Percentiles rank a stretch among this genome's conserved stretches.
Conservation (phyloP, 2,329 filamentous ascomycete genomes). For the Pseudocercospora fuligena region DNA sequence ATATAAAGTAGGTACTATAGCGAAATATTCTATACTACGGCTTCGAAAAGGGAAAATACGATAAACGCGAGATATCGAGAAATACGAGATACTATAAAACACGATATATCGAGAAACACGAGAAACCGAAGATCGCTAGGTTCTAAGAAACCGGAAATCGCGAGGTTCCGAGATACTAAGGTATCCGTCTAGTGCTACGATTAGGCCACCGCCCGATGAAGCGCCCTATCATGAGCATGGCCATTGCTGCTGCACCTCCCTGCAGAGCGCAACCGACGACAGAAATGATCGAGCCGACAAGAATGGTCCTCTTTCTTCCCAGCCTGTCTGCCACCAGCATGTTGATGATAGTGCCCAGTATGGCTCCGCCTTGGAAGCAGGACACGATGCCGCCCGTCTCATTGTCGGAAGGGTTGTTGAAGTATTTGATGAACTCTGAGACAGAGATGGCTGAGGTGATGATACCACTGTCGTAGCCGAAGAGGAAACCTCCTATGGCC, state of each 20-base stretch:
- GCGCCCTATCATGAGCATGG: constrained; percentile 39
- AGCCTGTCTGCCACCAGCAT: constrained; percentile 29
- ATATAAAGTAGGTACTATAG: too few species aligned
- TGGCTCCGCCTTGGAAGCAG: constrained; percentile 45
- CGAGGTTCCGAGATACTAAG: too few species aligned
- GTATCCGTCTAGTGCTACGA: too few species aligned
- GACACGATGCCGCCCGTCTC: constrained; percentile 43
- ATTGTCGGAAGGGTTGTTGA: constrained; percentile 35
- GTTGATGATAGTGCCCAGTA: constrained; percentile 31
- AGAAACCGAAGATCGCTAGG: too few species aligned
- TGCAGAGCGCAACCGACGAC: constrained; percentile 35
- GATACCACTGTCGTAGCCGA: constrained; percentile 41
- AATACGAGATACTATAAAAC: too few species aligned
- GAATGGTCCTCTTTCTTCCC: constrained; percentile 33
- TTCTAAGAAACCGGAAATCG: too few species aligned
- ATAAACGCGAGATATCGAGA: too few species aligned
- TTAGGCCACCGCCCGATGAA: too few species aligned
- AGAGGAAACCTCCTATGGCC: constrained; percentile 15
- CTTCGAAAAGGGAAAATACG: too few species aligned
- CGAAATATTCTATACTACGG: too few species aligned
- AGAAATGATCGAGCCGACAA: constrained; percentile 24
- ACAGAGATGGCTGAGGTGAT: constrained; percentile 42
- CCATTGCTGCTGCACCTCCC: constrained; percentile 34
- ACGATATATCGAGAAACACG: too few species aligned
- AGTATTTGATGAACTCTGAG: constrained; percentile 38